Conservation (phyloP, 768 basidiomycete genomes). For the Cystoderma amianthinum region DNA sequence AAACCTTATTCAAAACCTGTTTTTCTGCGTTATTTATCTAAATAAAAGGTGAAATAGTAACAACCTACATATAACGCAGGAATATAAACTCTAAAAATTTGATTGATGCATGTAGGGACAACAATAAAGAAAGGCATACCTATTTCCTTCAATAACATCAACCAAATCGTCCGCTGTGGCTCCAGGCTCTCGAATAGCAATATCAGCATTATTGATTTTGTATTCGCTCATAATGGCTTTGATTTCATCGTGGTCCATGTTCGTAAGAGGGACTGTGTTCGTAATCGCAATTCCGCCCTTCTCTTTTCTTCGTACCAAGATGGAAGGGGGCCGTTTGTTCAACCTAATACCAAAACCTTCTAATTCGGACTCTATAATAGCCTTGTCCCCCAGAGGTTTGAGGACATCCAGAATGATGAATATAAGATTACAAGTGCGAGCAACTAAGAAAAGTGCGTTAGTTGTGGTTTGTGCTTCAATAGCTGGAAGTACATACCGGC, state of each 20-base stretch:
- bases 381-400: conserved; percentile 96
- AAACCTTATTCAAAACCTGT: conserved; percentile 80
- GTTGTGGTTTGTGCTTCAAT: conserved; percentile 1
- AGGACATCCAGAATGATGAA: conserved; percentile 98
- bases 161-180: conserved; percentile 95
- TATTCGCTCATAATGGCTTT: conserved; percentile 94
- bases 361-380: conserved; percentile 83
- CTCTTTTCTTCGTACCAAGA: conserved; percentile 80
- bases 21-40: conserved; percentile 1
- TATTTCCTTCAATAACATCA: conserved; percentile 94
- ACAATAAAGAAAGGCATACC: conserved; percentile 33
- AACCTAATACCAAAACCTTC: conserved; percentile 98
- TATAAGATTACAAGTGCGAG: conserved; percentile 95
- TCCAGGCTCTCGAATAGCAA: conserved; percentile 88
- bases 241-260: conserved; percentile 94
- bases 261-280: conserved; percentile 93
- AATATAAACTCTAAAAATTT: conserved; percentile 72
- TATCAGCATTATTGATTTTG: conserved; percentile 79
- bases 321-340: conserved; percentile 90
- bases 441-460: conserved; percentile 66
- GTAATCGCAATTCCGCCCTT: conserved; percentile 93
- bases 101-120: background rate
- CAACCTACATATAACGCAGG: conserved; percentile 79
- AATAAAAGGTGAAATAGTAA: conserved; percentile 1
- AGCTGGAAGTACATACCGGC: conserved; percentile 48